phyloP scores from a whole-genome alignment of 1,284 basidiomycete genomes.

The Ustilago crameri region DNA sequence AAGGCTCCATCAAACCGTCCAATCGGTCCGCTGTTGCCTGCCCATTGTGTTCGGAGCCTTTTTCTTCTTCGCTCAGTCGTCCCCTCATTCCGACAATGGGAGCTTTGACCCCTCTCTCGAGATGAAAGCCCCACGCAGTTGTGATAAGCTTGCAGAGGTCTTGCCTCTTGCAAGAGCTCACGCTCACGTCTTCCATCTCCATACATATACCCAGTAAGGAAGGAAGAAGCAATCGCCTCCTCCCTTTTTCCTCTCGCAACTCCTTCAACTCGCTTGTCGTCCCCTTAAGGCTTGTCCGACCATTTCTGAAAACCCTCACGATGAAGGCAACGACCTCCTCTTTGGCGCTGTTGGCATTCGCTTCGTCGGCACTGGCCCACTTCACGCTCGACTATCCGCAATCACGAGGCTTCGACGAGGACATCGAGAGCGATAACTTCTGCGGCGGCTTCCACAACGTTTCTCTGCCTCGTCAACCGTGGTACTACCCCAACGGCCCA shows the following conservation, averaged over 20 bases:
- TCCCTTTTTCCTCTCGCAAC: background rate
- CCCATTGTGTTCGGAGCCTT: background rate
- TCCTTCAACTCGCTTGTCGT: no score
- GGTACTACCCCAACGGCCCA: constrained; percentile 40
- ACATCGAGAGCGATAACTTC: constrained; percentile 34
- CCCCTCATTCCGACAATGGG: background rate
- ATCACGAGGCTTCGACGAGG: constrained; percentile 47
- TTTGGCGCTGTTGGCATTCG: constrained; percentile 12
- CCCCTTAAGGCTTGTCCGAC: no score
- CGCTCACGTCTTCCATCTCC: no score
- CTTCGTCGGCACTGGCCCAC: constrained; percentile 19
- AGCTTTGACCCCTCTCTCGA: no score
- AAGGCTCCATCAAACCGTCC: no score
- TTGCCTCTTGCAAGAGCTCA: no score
- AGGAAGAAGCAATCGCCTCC: background rate
- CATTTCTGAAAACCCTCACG: background rate
- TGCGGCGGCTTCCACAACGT: constrained; percentile 48
- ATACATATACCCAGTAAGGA: no score
- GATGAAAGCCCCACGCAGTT: no score
- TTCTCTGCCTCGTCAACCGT: constrained; percentile 19
- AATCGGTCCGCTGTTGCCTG: no score
- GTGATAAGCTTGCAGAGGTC: no score
- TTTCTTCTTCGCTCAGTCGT: background rate
- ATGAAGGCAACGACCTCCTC: constrained; percentile 13
- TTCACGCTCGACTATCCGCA: constrained; percentile 41